A percentile compares a stretch with the other conserved stretches of the same genome.
Conservation (phyloP, 2,329 filamentous ascomycete genomes). For the Dothistroma septosporum region DNA sequence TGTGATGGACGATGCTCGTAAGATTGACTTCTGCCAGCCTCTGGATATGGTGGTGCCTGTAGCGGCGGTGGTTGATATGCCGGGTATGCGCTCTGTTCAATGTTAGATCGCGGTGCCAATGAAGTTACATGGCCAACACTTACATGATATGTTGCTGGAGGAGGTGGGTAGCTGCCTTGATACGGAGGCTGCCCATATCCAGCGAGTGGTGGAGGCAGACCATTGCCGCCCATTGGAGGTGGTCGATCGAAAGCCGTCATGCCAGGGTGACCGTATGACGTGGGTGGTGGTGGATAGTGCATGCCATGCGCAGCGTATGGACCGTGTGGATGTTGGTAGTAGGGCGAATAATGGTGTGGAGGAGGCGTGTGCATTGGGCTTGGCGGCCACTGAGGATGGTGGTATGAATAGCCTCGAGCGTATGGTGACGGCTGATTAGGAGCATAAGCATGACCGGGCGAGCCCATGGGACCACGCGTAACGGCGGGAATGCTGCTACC, state of each 20-base stretch:
- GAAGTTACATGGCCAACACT: not conserved
- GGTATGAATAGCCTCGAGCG: constrained; percentile 35
- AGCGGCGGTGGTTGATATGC: constrained; percentile 22
- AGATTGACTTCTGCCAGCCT: constrained; percentile 6
- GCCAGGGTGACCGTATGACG: constrained; percentile 22
- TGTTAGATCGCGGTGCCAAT: not conserved
- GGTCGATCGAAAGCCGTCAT: constrained; percentile 39
- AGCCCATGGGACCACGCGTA: constrained; percentile 66
- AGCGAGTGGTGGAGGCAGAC: constrained; percentile 33
- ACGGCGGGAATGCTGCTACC: constrained; percentile 74
- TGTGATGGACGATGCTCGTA: constrained; percentile 13
- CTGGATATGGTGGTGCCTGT: constrained; percentile 20
- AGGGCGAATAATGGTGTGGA: constrained; percentile 32
- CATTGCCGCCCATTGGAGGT: constrained; percentile 34
- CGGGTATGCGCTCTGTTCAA: constrained; percentile 6
- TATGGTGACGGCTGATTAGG: constrained; percentile 44
- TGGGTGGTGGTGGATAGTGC: constrained; percentile 34
- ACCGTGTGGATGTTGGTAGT: constrained; percentile 32
- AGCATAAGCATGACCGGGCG: constrained; percentile 53
- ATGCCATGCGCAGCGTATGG: constrained; percentile 26
- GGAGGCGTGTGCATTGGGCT: constrained; percentile 41
- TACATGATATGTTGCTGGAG: constrained; percentile 22
- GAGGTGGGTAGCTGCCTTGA: constrained; percentile 24
- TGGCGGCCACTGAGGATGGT: constrained; percentile 38
- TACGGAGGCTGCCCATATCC: constrained; percentile 32